Evolutionary conservation across 345 rosid genomes (phyloP), one percentile per base, ranked within the genome.

Genomic region (Punica granatum): DNA sequence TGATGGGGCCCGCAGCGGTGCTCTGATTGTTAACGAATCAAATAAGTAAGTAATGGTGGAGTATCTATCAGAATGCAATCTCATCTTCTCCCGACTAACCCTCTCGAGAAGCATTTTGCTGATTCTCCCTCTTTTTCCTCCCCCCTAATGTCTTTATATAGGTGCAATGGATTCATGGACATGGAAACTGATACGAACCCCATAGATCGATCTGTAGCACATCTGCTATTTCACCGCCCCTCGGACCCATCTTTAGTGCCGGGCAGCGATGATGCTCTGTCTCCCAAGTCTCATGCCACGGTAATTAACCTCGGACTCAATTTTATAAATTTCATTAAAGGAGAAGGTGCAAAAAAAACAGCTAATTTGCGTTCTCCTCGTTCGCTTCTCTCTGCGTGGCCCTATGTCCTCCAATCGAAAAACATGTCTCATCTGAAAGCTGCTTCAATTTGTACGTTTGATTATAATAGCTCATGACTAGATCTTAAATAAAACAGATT

Each of bases 151-250:
- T 30, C 61, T 26, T 56, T 18, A 56, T 56, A 10, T 84, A 90
- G 98, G 90, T 75, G 85, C 71, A 68, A 71, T 60, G 89, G 76
- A 37, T 86, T 81, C 73, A 73, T 88, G 77, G 98, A 84, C 73
- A 81, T 90, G 18, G 95, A 92, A 81, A 90, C 98, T 61, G 87
- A 85, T 72, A 90, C 95, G 49, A 92, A 92, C 75, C 98, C 98
- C 35, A 92, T 92, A 66, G 98, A 92, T 77, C 89, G 98, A 71
- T 85, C 98, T 53, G 85, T 92, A 65, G 98, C 98, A 21, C 98
- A 92, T 75, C 67, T 92, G 21, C 80, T 92, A 78, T 92, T 92
- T 74, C 98, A 92, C 80, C 82, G 97, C 69, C 95, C 98, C 14
- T 75, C 86, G 11, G 90, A 88, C 75, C 79, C 80, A 18, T 83